phyloP scores from a whole-genome alignment of 2,329 filamentous ascomycete genomes.

The Zopfia rhizophila region DNA sequence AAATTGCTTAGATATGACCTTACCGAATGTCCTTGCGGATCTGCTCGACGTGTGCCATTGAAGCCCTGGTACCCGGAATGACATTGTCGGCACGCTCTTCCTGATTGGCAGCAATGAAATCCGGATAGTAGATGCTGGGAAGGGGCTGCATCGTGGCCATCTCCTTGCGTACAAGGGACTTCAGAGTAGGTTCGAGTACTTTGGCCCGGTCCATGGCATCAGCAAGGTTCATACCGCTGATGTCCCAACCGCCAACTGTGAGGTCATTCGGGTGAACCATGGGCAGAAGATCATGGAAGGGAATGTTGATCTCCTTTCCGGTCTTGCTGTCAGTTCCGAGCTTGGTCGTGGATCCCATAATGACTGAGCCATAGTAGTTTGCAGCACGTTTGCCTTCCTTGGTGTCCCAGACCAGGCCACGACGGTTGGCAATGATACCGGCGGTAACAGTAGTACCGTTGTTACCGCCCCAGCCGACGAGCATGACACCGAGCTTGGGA shows the following conservation, averaged over 20 bases:
- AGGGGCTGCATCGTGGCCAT: slow-evolving; percentile 89
- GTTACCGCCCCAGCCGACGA: slow-evolving; percentile 98
- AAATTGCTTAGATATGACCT: slow-evolving; percentile 32
- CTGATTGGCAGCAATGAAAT: slow-evolving; percentile 99
- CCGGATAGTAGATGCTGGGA: slow-evolving; percentile 97
- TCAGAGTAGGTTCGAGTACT: slow-evolving; percentile 95
- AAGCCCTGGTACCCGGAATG: slow-evolving; percentile 84
- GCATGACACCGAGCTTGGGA: slow-evolving; percentile 94
- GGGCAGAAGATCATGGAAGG: slow-evolving; percentile 91
- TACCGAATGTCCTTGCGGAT: slow-evolving; percentile 91
- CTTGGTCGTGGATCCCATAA: slow-evolving; percentile 98
- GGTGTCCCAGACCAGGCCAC: slow-evolving; percentile 88
- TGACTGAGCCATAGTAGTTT: slow-evolving; percentile 98
- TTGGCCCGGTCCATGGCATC: slow-evolving; percentile 94
- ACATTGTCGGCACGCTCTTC: slow-evolving; percentile 95
- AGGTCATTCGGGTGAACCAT: slow-evolving; percentile 99
- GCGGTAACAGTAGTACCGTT: slow-evolving; percentile 98
- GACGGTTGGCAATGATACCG: slow-evolving; percentile 95
- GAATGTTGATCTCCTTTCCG: slow-evolving; percentile 91
- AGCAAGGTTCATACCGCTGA: slow-evolving; percentile 88
- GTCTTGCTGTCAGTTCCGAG: slow-evolving; percentile 88
- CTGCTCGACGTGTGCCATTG: slow-evolving; percentile 87
- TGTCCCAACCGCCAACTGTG: slow-evolving; percentile 96
- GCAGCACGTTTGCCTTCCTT: slow-evolving; percentile 85
- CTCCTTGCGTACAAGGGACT: slow-evolving; percentile 89